Evolutionary conservation across 169 alveolate species (phyloP).

Genomic region (Eimeria tenella): DNA sequence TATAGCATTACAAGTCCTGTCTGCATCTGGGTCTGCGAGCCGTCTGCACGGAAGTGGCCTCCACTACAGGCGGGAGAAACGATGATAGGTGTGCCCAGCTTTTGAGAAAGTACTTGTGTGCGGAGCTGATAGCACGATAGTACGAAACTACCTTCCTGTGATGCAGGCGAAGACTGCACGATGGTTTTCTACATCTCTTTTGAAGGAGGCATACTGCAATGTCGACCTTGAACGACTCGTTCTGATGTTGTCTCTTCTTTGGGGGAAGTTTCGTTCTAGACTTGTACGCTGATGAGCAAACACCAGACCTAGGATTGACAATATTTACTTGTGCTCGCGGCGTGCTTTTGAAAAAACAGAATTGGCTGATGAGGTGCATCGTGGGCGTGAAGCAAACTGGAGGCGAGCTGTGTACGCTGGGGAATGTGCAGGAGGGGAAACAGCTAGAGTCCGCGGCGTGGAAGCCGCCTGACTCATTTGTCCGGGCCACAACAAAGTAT

Average conservation of each 20-base stretch:
- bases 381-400: neutral
- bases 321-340: too few species aligned
- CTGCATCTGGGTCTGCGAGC: too few species aligned
- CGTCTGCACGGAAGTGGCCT: too few species aligned
- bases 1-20: too few species aligned
- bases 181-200: slow-evolving; percentile 86
- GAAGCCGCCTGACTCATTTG: slow-evolving; percentile 89
- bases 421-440: slow-evolving; percentile 21
- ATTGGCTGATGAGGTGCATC: neutral
- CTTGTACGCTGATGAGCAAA: neutral
- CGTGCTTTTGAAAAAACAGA: too few species aligned
- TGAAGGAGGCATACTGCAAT: slow-evolving; percentile 86
- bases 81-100: too few species aligned
- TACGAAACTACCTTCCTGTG: neutral
- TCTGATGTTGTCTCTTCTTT: slow-evolving; percentile 83
- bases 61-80: too few species aligned
- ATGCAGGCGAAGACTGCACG: slow-evolving; percentile 79
- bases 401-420: neutral
- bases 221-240: slow-evolving; percentile 86
- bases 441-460: slow-evolving; percentile 74
- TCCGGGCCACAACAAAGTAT: slow-evolving; percentile 86
- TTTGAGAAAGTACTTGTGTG: too few species aligned
- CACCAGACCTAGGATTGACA: too few species aligned
- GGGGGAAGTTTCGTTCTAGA: slow-evolving; percentile 82
- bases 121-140: too few species aligned